These are phyloP conservation scores for Danielozyma ontarioensis DNA, from an alignment of 805 yeast species.

Conservation along the genomic window DNA sequence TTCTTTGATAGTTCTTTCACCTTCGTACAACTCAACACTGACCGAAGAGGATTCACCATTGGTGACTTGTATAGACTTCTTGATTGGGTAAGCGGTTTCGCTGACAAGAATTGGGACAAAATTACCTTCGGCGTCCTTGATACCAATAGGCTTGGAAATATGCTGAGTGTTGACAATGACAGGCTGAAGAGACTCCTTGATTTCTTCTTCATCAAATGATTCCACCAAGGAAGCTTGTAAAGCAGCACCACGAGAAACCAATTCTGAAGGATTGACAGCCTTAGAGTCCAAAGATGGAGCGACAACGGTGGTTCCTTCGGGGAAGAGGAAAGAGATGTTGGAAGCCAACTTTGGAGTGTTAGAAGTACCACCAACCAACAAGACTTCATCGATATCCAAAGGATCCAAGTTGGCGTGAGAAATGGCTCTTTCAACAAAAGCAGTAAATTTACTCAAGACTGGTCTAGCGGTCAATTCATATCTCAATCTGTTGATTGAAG, in stretches of 20 bases:
- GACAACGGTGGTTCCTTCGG: constrained; percentile 66
- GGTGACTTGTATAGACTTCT: constrained; percentile 62
- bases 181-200: constrained; percentile 75
- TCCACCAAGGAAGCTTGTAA: constrained; percentile 88
- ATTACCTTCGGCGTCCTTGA: constrained; percentile 65
- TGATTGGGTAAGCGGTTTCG: constrained; percentile 89
- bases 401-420: constrained; percentile 79
- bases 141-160: constrained; percentile 76
- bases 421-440: constrained; percentile 70
- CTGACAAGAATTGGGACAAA: constrained; percentile 70
- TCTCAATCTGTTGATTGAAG: constrained; percentile 89
- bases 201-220: constrained; percentile 77
- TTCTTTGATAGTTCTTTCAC: constrained; percentile 77
- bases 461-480: constrained; percentile 82
- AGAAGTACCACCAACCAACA: constrained; percentile 91
- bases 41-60: constrained; percentile 56
- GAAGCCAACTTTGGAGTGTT: constrained; percentile 87
- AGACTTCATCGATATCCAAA: constrained; percentile 84
- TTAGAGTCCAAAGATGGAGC: constrained; percentile 73
- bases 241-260: constrained; percentile 91
- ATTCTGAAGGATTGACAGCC: constrained; percentile 83
- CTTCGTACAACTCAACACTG: constrained; percentile 73
- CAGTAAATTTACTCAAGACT: constrained; percentile 69
- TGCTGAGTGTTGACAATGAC: constrained; percentile 87
- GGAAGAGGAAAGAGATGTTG: constrained; percentile 70